These are phyloP conservation scores for Candida sp. DNA, from an alignment of 1,139 yeast genomes.

Conservation along the genomic window DNA sequence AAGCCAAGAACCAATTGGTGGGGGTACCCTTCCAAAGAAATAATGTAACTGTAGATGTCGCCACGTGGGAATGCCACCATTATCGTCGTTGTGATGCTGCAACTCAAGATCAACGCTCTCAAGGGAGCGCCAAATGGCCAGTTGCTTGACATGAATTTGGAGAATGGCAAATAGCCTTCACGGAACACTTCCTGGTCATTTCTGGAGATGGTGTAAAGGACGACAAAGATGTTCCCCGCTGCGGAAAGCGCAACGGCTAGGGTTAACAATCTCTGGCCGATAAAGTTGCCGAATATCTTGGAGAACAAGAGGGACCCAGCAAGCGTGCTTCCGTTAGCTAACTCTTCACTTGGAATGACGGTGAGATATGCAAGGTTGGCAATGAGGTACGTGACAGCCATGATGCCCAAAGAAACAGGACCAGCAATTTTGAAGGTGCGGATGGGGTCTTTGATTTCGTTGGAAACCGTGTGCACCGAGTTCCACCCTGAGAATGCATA, in stretches of 20 bases:
- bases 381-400: slow-evolving; percentile 52
- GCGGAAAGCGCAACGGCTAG: slow-evolving; percentile 62
- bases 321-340: slow-evolving; percentile 57
- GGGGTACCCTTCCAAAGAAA: slow-evolving; percentile 78
- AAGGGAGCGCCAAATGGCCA: slow-evolving; percentile 63
- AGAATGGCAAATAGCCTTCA: slow-evolving; percentile 64
- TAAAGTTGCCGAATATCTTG: slow-evolving; percentile 52
- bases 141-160: slow-evolving; percentile 56
- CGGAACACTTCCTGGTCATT: slow-evolving; percentile 68
- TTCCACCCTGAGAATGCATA: slow-evolving; percentile 72
- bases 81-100: slow-evolving; percentile 36
- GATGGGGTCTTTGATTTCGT: slow-evolving; percentile 63
- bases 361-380: slow-evolving; percentile 61
- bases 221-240: slow-evolving; percentile 67
- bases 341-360: slow-evolving; percentile 57
- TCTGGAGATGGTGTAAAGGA: slow-evolving; percentile 60
- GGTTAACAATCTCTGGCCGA: slow-evolving; percentile 59
- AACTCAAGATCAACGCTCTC: slow-evolving; percentile 45
- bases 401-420: slow-evolving; percentile 53
- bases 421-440: slow-evolving; percentile 65
- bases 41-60: slow-evolving; percentile 77
- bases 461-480: slow-evolving; percentile 64
- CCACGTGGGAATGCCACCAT: slow-evolving; percentile 74
- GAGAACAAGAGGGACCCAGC: slow-evolving; percentile 63
- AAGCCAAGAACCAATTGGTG: slow-evolving; percentile 52